These are phyloP conservation scores for Lentinula sp. DNA, from an alignment of 768 basidiomycete genomes.

Conservation along the genomic window DNA sequence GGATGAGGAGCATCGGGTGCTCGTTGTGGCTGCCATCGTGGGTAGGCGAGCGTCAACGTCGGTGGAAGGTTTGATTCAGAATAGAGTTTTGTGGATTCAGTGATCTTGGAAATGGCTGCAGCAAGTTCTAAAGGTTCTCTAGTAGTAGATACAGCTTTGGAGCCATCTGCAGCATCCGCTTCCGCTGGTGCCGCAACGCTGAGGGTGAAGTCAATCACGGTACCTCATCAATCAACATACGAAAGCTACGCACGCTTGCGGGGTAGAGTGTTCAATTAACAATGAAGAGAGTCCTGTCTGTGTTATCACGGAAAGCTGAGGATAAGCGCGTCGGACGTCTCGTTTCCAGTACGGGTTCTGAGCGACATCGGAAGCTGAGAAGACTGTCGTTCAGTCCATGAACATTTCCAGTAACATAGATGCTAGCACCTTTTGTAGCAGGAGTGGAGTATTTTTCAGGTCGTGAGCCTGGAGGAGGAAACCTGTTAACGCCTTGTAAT, in stretches of 20 bases:
- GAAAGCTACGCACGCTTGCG: slow-evolving; percentile 48
- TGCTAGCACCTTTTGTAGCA: slow-evolving; percentile 69
- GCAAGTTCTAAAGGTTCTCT: slow-evolving; percentile 55
- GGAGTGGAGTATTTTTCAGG: slow-evolving; percentile 84
- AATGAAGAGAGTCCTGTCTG: slow-evolving; percentile 77
- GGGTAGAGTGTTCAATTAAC: slow-evolving; percentile 71
- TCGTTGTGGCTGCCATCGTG: slow-evolving; percentile 68
- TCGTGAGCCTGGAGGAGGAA: slow-evolving; percentile 84
- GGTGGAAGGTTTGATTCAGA: slow-evolving; percentile 68
- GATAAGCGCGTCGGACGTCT: slow-evolving; percentile 87
- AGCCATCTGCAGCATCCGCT: slow-evolving; percentile 26
- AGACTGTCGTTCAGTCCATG: neutral
- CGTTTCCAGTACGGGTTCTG: slow-evolving; percentile 96
- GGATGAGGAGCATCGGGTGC: slow-evolving; percentile 81
- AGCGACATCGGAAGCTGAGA: slow-evolving; percentile 76
- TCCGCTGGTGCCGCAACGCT: slow-evolving; percentile 53
- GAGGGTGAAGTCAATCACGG: slow-evolving; percentile 2
- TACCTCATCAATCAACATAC: slow-evolving; percentile 3
- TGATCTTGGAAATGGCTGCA: slow-evolving; percentile 64
- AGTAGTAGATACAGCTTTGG: slow-evolving; percentile 38
- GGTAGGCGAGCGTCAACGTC: slow-evolving; percentile 56
- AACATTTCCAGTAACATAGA: neutral
- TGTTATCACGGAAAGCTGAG: slow-evolving; percentile 85
- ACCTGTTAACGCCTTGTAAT: slow-evolving; percentile 62
- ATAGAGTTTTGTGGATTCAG: slow-evolving; percentile 51